These are phyloP conservation scores for Epicoccum nigrum DNA, from an alignment of 2,329 filamentous ascomycete genomes.

Conservation along the genomic window DNA sequence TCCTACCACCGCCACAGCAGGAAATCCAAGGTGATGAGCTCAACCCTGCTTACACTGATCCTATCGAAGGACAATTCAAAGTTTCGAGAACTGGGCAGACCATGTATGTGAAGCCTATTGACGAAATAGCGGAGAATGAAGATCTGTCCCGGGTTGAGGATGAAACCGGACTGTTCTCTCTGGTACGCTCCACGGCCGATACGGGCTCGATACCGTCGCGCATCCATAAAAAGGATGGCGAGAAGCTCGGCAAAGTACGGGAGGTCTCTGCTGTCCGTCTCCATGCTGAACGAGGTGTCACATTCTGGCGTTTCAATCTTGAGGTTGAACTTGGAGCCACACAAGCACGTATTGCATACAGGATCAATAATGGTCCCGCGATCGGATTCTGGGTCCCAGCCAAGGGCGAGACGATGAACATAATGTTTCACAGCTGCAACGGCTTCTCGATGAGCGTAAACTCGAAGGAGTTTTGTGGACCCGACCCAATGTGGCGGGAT, in stretches of 20 bases:
- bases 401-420: conserved; percentile 86
- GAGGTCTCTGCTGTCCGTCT: conserved; percentile 83
- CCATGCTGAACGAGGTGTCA: conserved; percentile 83
- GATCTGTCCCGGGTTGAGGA: conserved; percentile 82
- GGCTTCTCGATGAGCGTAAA: conserved; percentile 86
- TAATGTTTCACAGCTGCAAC: conserved; percentile 99
- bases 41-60: conserved; percentile 84
- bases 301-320: conserved; percentile 97
- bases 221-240: conserved; percentile 70
- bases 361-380: conserved; percentile 89
- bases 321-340: conserved; percentile 81
- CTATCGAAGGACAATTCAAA: conserved; percentile 85
- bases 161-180: conserved; percentile 82
- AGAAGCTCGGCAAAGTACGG: conserved; percentile 79
- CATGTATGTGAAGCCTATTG: conserved; percentile 87
- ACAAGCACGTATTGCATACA: conserved; percentile 89
- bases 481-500: conserved; percentile 96
- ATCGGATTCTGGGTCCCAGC: conserved; percentile 95
- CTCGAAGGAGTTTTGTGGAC: conserved; percentile 81
- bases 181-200: conserved; percentile 56
- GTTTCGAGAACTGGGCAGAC: conserved; percentile 83
- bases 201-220: conserved; percentile 50
- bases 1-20: conserved; percentile 77
- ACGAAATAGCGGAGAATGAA: conserved; percentile 76
- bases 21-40: conserved; percentile 68